phyloP scores from a whole-genome alignment of 208 protist species.

The Borovskyia barvae region DNA sequence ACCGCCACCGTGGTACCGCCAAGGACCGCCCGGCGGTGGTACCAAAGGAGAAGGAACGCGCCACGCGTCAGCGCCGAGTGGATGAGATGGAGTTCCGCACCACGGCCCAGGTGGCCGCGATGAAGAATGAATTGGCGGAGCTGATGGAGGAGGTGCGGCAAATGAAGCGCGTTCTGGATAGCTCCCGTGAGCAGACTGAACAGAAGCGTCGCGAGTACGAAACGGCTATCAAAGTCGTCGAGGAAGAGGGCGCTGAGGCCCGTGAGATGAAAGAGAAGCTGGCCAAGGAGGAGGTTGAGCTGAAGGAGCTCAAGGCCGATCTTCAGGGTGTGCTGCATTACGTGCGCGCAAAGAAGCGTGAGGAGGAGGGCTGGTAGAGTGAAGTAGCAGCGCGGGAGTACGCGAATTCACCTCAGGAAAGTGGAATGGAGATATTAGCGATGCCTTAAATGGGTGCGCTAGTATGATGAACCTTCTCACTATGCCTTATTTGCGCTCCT shows the following conservation, averaged over 20 bases:
- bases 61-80: constrained; percentile 45
- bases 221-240: constrained; percentile 43
- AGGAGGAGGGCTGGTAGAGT: constrained; percentile 59
- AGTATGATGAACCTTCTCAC: too few species aligned
- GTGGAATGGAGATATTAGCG: too few species aligned
- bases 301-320: constrained; percentile 70
- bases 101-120: constrained; percentile 36
- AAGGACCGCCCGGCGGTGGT: constrained; percentile 26
- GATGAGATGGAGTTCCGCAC: constrained; percentile 46
- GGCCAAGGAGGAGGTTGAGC: constrained; percentile 58
- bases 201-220: constrained; percentile 39
- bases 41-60: constrained; percentile 33
- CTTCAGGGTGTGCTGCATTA: constrained; percentile 80
- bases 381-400: too few species aligned
- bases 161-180: constrained; percentile 63
- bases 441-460: too few species aligned
- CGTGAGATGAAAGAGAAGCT: constrained; percentile 58
- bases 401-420: too few species aligned
- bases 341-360: constrained; percentile 64
- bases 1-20: constrained; percentile 73
- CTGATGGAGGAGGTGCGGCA: constrained; percentile 68
- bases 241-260: constrained; percentile 54
- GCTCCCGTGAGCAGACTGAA: constrained; percentile 38
- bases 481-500: background rate
- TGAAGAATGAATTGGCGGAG: constrained; percentile 54